Evolutionary conservation across 306 rosid species (phyloP).

Genomic region (Prunus mongolica): DNA sequence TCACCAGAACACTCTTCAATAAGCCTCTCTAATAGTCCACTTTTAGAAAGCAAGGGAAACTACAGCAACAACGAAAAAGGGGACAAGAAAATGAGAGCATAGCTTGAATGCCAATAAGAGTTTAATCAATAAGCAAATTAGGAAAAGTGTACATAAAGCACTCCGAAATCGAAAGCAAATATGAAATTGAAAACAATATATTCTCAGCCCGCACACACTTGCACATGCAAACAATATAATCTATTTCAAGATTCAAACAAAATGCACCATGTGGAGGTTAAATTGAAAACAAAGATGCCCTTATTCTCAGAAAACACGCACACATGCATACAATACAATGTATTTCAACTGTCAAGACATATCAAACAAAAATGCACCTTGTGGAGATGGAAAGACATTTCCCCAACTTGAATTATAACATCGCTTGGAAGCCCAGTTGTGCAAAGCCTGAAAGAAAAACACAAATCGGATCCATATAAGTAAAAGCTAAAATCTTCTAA

Average conservation of each 20-base stretch:
- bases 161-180: neutral
- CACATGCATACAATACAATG: neutral
- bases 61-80: conserved; percentile 28
- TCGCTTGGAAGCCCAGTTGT: conserved; percentile 79
- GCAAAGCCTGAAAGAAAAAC: conserved; percentile 54
- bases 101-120: too few species aligned
- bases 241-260: neutral
- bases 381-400: conserved; percentile 69
- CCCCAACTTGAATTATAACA: conserved; percentile 57
- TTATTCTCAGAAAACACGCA: neutral
- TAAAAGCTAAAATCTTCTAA: neutral
- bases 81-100: conserved; percentile 8
- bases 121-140: neutral
- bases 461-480: neutral
- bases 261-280: conserved; percentile 68
- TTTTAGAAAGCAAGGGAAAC: conserved; percentile 89
- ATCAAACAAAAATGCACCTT: conserved; percentile 45
- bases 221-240: neutral
- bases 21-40: conserved; percentile 68
- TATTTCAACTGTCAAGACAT: neutral
- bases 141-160: neutral
- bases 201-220: neutral
- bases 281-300: neutral
- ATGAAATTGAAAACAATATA: neutral
- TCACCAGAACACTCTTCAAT: conserved; percentile 43